These are phyloP conservation scores for Mucuna pruriens DNA, from an alignment of 306 rosid species.

Conservation along the genomic window DNA sequence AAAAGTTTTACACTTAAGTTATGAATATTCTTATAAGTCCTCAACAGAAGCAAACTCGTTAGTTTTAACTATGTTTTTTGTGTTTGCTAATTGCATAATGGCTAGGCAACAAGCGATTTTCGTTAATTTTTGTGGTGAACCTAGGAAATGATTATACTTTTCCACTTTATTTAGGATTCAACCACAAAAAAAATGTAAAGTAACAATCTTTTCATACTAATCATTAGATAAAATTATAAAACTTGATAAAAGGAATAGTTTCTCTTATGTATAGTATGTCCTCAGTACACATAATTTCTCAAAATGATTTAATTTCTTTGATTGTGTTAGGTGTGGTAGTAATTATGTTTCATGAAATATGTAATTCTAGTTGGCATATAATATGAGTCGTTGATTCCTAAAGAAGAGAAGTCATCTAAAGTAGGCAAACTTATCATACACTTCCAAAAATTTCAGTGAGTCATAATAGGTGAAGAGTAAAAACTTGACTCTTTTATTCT, in stretches of 20 bases:
- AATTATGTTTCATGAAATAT: slow-evolving; percentile 24
- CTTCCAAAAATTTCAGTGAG: neutral
- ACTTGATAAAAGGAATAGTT: neutral
- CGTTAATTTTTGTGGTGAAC: slow-evolving; percentile 70
- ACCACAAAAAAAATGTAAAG: neutral
- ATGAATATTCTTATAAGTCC: neutral
- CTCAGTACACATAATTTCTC: neutral
- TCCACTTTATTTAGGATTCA: neutral
- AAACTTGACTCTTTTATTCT: slow-evolving; percentile 22
- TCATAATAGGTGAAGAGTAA: slow-evolving; percentile 5
- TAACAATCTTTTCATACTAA: neutral
- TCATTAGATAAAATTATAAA: neutral
- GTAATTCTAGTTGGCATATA: slow-evolving; percentile 72
- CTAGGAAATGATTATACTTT: slow-evolving; percentile 48
- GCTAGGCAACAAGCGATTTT: slow-evolving; percentile 43
- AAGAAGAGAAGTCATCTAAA: slow-evolving; percentile 64
- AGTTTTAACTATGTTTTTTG: neutral
- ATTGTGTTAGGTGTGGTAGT: neutral
- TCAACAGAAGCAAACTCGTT: neutral
- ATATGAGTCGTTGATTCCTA: slow-evolving; percentile 63
- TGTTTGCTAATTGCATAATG: slow-evolving; percentile 53
- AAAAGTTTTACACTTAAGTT: neutral
- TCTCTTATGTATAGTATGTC: no score
- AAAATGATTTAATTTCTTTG: neutral
- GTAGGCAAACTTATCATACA: slow-evolving; percentile 43